A percentile compares a stretch with the other conserved stretches of the same genome.
Conservation (phyloP, 192 early-diverging fungal species). For the Thoreauomyces humboldtii region DNA sequence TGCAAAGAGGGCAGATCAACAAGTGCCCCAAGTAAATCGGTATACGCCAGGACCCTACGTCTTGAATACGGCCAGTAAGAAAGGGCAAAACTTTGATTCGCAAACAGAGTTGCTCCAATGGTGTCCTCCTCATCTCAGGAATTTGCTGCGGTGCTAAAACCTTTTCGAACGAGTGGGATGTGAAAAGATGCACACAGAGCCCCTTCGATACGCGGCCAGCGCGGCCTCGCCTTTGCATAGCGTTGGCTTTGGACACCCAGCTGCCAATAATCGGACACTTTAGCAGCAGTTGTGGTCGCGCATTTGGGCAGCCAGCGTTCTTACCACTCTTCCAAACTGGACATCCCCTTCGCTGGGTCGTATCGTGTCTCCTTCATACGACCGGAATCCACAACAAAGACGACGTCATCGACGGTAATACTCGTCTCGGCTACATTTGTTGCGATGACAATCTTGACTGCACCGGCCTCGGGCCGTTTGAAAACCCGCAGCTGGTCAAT, state of each 20-base stretch:
- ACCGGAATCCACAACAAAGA: constrained; percentile 69
- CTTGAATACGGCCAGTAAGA: constrained; percentile 11
- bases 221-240: constrained; percentile 50
- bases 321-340: constrained; percentile 49
- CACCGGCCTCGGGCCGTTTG: constrained; percentile 46
- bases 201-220: constrained; percentile 83
- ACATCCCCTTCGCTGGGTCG: constrained; percentile 63
- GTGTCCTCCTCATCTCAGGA: constrained; percentile 78
- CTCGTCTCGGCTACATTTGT: constrained; percentile 82
- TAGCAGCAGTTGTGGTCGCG: not conserved
- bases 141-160: constrained; percentile 51
- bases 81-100: constrained; percentile 58
- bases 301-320: not conserved
- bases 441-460: constrained; percentile 70
- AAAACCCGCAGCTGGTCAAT: constrained; percentile 65
- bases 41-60: too few species aligned
- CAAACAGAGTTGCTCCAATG: constrained; percentile 80
- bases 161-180: constrained; percentile 50
- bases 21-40: too few species aligned
- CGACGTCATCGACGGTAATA: constrained; percentile 78
- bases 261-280: too few species aligned
- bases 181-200: constrained; percentile 77
- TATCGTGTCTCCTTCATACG: constrained; percentile 70
- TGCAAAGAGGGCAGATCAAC: too few species aligned
- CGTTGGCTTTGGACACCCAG: constrained; percentile 46